A percentile compares a stretch with the other conserved stretches of the same genome.
phyloP scores from a whole-genome alignment of 805 yeast species.

The Metschnikowia santaceciliae region DNA sequence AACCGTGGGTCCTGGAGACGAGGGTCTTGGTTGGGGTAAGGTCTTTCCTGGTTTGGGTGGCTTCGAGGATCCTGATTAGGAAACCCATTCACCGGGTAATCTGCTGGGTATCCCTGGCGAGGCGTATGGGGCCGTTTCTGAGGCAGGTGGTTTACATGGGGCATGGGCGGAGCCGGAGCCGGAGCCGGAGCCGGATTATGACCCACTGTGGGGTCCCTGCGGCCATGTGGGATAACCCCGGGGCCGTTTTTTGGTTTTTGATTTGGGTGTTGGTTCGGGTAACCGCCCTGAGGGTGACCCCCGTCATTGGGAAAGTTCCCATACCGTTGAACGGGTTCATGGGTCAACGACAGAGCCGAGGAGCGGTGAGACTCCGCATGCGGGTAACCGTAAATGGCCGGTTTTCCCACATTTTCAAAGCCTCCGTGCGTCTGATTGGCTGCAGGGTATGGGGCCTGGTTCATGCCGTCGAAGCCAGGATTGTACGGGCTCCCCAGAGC shows the following conservation, averaged over 20 bases:
- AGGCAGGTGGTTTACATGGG: background rate
- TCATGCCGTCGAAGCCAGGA: background rate
- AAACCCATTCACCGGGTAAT: background rate
- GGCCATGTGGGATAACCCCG: background rate
- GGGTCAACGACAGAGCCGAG: constrained; percentile 5
- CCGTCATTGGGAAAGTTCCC: background rate
- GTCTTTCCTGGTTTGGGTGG: too few species aligned
- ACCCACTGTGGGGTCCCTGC: background rate
- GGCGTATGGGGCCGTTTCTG: background rate
- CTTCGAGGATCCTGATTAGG: background rate
- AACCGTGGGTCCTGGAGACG: background rate
- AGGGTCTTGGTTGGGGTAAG: background rate
- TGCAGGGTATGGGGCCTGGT: background rate
- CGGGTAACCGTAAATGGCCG: background rate
- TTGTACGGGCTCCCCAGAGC: background rate
- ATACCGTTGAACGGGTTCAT: background rate
- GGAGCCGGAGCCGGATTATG: background rate
- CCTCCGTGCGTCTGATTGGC: background rate
- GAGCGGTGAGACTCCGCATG: background rate
- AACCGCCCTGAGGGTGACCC: background rate
- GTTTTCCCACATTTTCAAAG: background rate
- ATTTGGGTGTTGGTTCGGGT: background rate
- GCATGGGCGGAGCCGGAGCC: background rate
- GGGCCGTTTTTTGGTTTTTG: background rate
- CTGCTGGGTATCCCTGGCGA: background rate